A percentile compares a stretch with the other conserved stretches of the same genome.
Conservation (phyloP, 2,329 filamentous ascomycete genomes). For the Ceratocystis destructans region DNA sequence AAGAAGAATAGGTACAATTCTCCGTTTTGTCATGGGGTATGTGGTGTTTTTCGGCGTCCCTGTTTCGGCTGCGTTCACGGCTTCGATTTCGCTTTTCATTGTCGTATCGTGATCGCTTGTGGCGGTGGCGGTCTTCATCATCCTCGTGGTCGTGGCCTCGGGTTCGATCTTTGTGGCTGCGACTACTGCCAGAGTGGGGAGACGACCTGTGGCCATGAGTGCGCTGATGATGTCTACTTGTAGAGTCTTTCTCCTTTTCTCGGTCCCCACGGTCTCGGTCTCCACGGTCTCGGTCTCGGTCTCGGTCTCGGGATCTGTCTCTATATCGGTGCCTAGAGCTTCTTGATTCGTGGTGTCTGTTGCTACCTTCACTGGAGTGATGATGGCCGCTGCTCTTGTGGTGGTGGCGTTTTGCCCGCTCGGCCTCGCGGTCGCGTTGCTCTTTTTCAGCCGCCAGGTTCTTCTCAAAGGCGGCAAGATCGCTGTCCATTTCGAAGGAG, state of each 20-base stretch:
- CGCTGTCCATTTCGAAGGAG: constrained; percentile 34
- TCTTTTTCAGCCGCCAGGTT: constrained; percentile 53
- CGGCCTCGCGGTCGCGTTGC: constrained; percentile 31
- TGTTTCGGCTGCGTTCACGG: background rate
- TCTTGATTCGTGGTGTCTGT: background rate
- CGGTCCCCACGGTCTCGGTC: constrained; percentile 1
- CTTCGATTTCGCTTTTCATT: background rate
- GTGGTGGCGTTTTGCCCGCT: constrained; percentile 3
- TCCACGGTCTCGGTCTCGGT: constrained; percentile 4
- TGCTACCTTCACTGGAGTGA: constrained; percentile 18
- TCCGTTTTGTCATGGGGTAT: background rate
- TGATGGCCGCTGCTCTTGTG: constrained; percentile 1
- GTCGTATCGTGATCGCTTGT: constrained; percentile 19
- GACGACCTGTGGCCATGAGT: constrained; percentile 30
- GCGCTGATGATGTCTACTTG: constrained; percentile 22
- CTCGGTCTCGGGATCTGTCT: background rate
- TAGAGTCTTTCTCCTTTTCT: constrained; percentile 24
- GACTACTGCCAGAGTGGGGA: constrained; percentile 4
- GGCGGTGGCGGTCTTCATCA: constrained; percentile 25
- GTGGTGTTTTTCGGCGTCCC: background rate
- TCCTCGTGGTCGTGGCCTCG: constrained; percentile 23
- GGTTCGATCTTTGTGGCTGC: background rate
- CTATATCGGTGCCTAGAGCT: constrained; percentile 23
- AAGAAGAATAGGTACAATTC: background rate
- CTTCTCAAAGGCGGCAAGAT: constrained; percentile 64